Percentiles rank a stretch among this genome's conserved stretches.
Evolutionary conservation across 2,329 filamentous ascomycete genomes (phyloP).

Genomic region (Blastomyces gilchristii): DNA sequence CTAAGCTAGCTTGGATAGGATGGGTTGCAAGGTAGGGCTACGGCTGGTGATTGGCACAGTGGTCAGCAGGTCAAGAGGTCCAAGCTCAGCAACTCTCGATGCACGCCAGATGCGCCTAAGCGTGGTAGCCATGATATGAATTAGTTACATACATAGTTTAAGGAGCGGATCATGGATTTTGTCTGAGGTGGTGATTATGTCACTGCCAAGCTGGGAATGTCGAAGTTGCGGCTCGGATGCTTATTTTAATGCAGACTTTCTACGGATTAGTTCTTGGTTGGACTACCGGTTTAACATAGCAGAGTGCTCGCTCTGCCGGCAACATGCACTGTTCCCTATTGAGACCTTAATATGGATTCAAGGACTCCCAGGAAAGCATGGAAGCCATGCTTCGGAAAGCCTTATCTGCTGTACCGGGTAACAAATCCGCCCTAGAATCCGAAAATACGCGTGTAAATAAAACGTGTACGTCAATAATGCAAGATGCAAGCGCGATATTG

Average conservation of each 20-base stretch:
- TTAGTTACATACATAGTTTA: no score
- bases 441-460: background rate
- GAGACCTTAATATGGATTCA: background rate
- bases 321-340: background rate
- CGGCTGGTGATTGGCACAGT: background rate
- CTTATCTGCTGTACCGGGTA: background rate
- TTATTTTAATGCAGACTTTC: background rate
- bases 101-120: no score
- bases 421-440: background rate
- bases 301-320: no score
- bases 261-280: no score
- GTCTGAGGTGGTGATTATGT: background rate
- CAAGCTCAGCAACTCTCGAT: background rate
- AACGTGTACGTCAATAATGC: background rate
- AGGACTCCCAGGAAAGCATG: background rate
- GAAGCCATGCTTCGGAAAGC: background rate
- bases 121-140: background rate
- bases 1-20: background rate
- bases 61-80: background rate
- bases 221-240: background rate
- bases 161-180: no score
- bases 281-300: no score
- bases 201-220: background rate
- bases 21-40: background rate
- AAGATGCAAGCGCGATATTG: background rate